Evolutionary conservation across 805 yeast species (phyloP).

Genomic region (Metschnikowia cubensis): DNA sequence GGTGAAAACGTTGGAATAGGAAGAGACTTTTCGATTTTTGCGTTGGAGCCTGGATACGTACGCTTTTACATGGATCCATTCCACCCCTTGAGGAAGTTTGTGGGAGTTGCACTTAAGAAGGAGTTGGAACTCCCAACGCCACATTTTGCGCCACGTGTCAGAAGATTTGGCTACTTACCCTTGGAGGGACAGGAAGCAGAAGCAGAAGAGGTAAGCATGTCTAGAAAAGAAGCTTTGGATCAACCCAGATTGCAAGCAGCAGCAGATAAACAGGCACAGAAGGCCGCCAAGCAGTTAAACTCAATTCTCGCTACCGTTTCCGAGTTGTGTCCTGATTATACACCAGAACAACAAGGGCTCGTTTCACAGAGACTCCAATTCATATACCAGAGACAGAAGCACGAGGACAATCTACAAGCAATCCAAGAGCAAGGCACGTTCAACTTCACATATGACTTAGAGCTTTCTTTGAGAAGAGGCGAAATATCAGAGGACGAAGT

Average conservation of each 20-base stretch:
- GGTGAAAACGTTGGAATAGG: conserved; percentile 92
- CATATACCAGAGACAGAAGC: conserved; percentile 45
- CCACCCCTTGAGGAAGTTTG: conserved; percentile 87
- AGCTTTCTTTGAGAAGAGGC: conserved; percentile 36
- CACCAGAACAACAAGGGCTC: conserved; percentile 26
- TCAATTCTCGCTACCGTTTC: conserved; percentile 18
- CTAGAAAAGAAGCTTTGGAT: conserved; percentile 62
- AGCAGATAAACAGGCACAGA: conserved; percentile 36
- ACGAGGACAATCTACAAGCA: conserved; percentile 54
- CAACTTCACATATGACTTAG: conserved; percentile 43
- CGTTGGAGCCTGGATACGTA: conserved; percentile 89
- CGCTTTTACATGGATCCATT: conserved; percentile 91
- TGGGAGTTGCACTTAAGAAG: conserved; percentile 75
- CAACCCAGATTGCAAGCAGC: conserved; percentile 48
- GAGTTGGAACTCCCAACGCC: conserved; percentile 74
- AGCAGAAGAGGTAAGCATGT: conserved; percentile 56
- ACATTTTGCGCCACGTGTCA: conserved; percentile 82
- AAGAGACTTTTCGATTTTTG: conserved; percentile 87
- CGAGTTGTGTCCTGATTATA: conserved; percentile 24
- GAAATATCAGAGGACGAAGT: conserved; percentile 31
- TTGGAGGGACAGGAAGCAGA: conserved; percentile 50
- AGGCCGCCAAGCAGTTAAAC: conserved; percentile 27
- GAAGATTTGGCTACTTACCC: conserved; percentile 74
- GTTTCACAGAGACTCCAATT: conserved; percentile 53
- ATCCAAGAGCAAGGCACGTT: conserved; percentile 58